These are phyloP conservation scores for Triticum dicoccoides DNA, from an alignment of 176 grass and related monocot genomes.

Conservation along the genomic window DNA sequence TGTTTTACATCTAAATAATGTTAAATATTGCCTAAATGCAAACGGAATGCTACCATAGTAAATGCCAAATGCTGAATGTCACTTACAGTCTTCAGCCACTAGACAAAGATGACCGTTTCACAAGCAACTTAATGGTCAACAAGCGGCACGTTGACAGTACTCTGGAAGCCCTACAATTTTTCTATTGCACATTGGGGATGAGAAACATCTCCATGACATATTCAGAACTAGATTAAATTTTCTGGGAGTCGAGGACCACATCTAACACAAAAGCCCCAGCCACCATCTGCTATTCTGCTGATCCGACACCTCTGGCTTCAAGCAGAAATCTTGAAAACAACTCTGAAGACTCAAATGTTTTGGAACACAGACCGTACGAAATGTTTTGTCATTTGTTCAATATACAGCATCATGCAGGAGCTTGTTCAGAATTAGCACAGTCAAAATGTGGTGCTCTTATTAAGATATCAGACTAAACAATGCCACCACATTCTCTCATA, in stretches of 20 bases:
- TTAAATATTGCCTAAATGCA: not conserved
- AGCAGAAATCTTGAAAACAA: no score
- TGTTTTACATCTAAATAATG: not conserved
- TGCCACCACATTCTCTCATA: not conserved
- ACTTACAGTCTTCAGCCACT: no score
- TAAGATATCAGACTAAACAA: constrained; percentile 19
- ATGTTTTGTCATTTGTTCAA: not conserved
- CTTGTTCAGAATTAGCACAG: constrained; percentile 6
- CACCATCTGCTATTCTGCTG: not conserved
- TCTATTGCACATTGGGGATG: not conserved
- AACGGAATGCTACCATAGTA: not conserved
- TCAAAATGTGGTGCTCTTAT: constrained; percentile 22
- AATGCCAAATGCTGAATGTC: not conserved
- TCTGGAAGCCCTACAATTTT: not conserved
- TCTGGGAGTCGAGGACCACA: not conserved
- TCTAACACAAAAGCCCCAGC: not conserved
- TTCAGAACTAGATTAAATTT: not conserved
- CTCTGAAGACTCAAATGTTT: not conserved
- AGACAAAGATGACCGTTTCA: not conserved
- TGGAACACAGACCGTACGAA: not conserved
- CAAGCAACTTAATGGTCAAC: not conserved
- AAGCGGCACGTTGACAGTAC: not conserved
- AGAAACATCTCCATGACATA: not conserved
- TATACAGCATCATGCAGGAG: not conserved
- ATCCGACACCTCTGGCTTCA: not conserved